phyloP scores from a whole-genome alignment of 2,329 filamentous ascomycete genomes.

The Xylariaceae sp. region DNA sequence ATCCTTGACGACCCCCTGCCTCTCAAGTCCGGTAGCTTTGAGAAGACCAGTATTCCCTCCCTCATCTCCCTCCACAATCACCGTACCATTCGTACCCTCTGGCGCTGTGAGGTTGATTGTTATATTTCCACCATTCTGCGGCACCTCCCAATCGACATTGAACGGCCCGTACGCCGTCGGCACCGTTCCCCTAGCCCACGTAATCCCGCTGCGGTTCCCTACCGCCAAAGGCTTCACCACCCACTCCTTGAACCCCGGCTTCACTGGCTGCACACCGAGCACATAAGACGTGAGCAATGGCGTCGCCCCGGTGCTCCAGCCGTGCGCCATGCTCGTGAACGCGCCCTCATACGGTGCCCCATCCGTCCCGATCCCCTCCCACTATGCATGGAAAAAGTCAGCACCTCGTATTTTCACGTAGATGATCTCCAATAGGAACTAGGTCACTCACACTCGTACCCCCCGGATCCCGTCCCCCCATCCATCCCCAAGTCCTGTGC shows the following conservation, averaged over 20 bases:
- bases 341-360: conserved; percentile 40
- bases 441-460: no score
- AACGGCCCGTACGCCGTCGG: conserved; percentile 37
- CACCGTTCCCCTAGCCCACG: conserved; percentile 29
- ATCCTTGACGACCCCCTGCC: conserved; percentile 5
- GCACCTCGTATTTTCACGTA: no score
- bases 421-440: no score
- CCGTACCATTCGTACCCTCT: conserved; percentile 22
- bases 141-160: conserved; percentile 33
- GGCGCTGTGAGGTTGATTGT: conserved; percentile 29
- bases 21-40: no score
- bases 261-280: conserved; percentile 40
- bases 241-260: conserved; percentile 40
- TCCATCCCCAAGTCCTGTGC: conserved; percentile 45
- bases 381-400: conserved; percentile 44
- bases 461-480: conserved; percentile 30
- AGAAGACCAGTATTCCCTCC: neutral
- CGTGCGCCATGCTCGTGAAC: conserved; percentile 47
- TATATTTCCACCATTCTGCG: conserved; percentile 12
- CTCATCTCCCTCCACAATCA: conserved; percentile 8
- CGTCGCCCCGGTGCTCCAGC: conserved; percentile 47
- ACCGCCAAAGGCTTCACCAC: conserved; percentile 30
- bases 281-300: conserved; percentile 42
- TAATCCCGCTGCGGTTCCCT: conserved; percentile 16
- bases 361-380: conserved; percentile 44